phyloP scores from a whole-genome alignment of 495 filamentous ascomycete species.

The Aspergillus diversus region DNA sequence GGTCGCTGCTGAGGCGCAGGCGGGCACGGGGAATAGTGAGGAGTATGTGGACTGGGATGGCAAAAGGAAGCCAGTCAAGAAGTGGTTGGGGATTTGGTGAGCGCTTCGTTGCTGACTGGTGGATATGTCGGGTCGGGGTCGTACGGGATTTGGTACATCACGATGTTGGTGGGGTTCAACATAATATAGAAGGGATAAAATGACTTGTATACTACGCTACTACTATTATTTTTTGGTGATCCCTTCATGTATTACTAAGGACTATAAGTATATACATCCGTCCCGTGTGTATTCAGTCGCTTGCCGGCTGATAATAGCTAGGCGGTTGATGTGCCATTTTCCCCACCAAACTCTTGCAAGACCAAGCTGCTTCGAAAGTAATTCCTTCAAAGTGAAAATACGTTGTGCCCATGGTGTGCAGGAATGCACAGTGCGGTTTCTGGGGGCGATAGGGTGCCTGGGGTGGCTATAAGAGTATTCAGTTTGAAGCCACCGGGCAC shows the following conservation, averaged over 20 bases:
- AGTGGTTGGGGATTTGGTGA: conserved; percentile 66
- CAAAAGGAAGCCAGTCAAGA: conserved; percentile 58
- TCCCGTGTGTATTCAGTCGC: background rate
- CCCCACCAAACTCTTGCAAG: background rate
- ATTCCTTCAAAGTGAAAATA: too few species aligned
- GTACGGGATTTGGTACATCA: too few species aligned
- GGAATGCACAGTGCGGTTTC: too few species aligned
- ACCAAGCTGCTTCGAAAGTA: background rate
- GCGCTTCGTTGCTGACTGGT: background rate
- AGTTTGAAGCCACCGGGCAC: background rate
- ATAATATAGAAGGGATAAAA: background rate
- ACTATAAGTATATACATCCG: background rate
- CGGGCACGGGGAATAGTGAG: conserved; percentile 15
- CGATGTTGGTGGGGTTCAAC: background rate
- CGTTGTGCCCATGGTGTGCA: too few species aligned
- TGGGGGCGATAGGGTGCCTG: too few species aligned
- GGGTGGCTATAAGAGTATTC: too few species aligned
- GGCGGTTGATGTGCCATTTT: background rate
- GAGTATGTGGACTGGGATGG: conserved; percentile 48
- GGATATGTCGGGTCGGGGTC: background rate
- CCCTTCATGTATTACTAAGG: background rate
- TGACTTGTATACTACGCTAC: background rate
- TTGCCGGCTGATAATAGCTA: background rate
- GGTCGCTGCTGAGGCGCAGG: conserved; percentile 31
- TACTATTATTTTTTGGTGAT: background rate